Evolutionary conservation across 371 early-diverging fungal species (phyloP).

Genomic region (Actinomortierella ambigua): DNA sequence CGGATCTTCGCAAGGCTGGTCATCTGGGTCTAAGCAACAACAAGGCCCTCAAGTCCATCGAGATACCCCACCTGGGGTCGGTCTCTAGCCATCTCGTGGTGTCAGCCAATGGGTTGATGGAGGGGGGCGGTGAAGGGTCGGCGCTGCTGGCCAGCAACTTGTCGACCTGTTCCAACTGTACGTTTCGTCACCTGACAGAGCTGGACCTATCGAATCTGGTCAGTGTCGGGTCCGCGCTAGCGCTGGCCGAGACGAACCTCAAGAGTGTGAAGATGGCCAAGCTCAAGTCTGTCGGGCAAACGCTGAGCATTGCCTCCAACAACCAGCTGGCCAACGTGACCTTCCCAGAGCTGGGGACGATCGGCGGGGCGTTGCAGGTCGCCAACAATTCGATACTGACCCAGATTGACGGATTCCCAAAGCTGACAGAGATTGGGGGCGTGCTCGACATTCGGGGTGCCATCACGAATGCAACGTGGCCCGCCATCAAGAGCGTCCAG

Average conservation of each 20-base stretch:
- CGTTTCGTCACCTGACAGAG: conserved; percentile 23
- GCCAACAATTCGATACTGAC: conserved; percentile 51
- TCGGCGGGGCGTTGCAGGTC: conserved; percentile 58
- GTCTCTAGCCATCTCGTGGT: conserved; percentile 45
- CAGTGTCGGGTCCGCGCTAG: conserved; percentile 46
- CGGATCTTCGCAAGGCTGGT: conserved; percentile 28
- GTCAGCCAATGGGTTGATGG: conserved; percentile 51
- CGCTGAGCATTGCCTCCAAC: conserved; percentile 55
- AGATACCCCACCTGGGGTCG: conserved; percentile 41
- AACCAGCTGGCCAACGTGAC: conserved; percentile 48
- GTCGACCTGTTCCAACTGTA: conserved; percentile 27
- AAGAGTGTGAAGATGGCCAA: conserved; percentile 37
- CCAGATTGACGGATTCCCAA: conserved; percentile 48
- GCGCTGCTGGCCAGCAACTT: conserved; percentile 21
- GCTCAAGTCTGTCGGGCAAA: conserved; percentile 49
- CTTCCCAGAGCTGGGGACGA: conserved; percentile 46
- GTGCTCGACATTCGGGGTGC: conserved; percentile 55
- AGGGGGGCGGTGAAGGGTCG: conserved; percentile 15
- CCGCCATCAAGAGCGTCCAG: conserved; percentile 47
- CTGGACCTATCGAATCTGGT: conserved; percentile 44
- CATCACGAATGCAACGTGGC: conserved; percentile 50
- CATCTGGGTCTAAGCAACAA: conserved; percentile 55
- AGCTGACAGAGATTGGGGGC: conserved; percentile 55
- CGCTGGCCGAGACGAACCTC: conserved; percentile 55
- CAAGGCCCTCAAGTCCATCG: conserved; percentile 50